A percentile compares a stretch with the other conserved stretches of the same genome.
These are phyloP conservation scores for Trichoderma reesei DNA, from an alignment of 495 filamentous ascomycete genomes.

Conservation along the genomic window DNA sequence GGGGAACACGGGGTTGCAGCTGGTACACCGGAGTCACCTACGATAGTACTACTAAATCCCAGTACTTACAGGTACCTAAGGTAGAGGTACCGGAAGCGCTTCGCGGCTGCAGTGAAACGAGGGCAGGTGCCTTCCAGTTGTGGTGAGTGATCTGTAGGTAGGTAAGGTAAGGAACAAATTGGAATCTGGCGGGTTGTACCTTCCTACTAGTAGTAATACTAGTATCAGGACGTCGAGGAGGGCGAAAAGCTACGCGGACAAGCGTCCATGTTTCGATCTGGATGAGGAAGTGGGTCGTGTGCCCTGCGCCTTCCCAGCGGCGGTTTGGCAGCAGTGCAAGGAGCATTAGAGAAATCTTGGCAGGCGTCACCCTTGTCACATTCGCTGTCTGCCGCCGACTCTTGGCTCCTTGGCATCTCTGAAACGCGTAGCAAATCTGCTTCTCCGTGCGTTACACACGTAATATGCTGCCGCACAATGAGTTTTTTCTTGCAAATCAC, in stretches of 20 bases:
- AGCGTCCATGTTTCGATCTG: neutral
- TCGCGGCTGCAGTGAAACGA: neutral
- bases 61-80: too few species aligned
- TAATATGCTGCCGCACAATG: too few species aligned
- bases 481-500: too few species aligned
- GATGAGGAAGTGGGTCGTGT: constrained; percentile 6
- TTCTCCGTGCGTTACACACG: too few species aligned
- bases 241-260: too few species aligned
- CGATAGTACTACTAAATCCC: neutral
- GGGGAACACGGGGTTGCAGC: neutral
- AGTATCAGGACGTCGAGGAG: too few species aligned
- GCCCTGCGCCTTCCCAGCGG: neutral
- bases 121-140: too few species aligned
- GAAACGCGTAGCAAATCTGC: too few species aligned
- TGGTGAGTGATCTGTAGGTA: neutral
- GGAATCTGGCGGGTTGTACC: too few species aligned
- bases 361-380: neutral
- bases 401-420: neutral
- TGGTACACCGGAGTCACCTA: neutral
- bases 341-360: neutral
- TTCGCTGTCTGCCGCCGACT: neutral
- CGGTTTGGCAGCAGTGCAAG: neutral
- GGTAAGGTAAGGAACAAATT: neutral
- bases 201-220: too few species aligned
- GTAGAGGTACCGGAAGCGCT: neutral